Evolutionary conservation across 306 rosid genomes (phyloP), one percentile per base, ranked within the genome.

Genomic region (Vigna trinervia): DNA sequence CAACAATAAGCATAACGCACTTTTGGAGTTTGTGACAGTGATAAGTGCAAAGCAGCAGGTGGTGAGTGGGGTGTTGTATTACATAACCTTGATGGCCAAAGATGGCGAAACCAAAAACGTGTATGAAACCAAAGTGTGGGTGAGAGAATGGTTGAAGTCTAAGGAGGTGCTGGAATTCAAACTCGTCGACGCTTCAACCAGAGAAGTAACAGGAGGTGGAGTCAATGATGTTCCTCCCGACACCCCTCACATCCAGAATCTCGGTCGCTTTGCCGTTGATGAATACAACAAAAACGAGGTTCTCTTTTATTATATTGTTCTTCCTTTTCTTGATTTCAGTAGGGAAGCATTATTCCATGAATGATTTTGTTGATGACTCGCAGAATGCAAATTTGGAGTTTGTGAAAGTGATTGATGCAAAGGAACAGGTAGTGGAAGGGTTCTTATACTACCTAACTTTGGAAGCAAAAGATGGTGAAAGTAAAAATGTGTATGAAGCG

Each of bases 81-180:
- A 74, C 60, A 81, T 89, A 8, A 87, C 84, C 7, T 36, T 89
- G 64, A 91, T 84, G 78, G 89, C 78, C 20, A 84, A 14, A 5
- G 88, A 85, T 85, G 88, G 87, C 28, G 88, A 63, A 26, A 74
- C 68, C 39, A 86, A 74, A 38, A 84, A 84, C 4, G 51, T 79
- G 23, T 89, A 81, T 78, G 89, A 87, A 79, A 71, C 91, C 14
- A 81, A 81, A 77, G 66, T 89, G 9, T 87, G 78, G 89, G 93
- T 39, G 51, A 87, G 80, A 69, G 63, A 75, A 53, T 87, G 89
- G 91, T 58, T 79, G 84, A 87, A 89, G 81, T 82, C 73, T 73
- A 83, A 77, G 80, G 84, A 87, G 75, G 51, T 89, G 77, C 81
- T 79, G 30, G 88, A 87, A 75, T 89, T 87, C 71, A 83, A 83